Evolutionary conservation across 1,139 yeast species (phyloP).

Genomic region (Trichomonascaceae sp.): DNA sequence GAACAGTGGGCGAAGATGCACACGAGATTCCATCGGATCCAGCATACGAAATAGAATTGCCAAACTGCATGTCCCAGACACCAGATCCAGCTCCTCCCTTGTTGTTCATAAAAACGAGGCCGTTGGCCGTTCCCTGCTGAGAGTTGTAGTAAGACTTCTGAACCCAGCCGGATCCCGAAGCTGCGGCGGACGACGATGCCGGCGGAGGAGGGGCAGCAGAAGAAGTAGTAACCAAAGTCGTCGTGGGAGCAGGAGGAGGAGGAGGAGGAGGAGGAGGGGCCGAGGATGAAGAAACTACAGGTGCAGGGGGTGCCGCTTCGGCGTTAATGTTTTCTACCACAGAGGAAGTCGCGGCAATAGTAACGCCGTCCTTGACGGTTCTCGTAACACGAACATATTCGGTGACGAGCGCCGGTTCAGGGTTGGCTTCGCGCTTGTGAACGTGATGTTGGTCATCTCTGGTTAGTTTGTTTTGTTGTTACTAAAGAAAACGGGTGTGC

Average conservation of each 20-base stretch:
- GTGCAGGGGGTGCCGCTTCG: slow-evolving; percentile 11
- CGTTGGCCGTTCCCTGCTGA: slow-evolving; percentile 40
- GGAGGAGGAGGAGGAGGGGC: slow-evolving; percentile 13
- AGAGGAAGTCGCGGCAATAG: slow-evolving; percentile 27
- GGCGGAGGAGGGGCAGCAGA: slow-evolving; percentile 13
- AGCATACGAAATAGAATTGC: slow-evolving; percentile 75
- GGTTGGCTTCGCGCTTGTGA: slow-evolving; percentile 37
- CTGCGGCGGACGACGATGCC: slow-evolving; percentile 12
- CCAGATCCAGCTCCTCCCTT: slow-evolving; percentile 71
- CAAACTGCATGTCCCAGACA: slow-evolving; percentile 71
- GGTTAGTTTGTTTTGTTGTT: not conserved
- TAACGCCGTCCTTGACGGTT: slow-evolving; percentile 52
- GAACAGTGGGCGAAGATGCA: slow-evolving; percentile 48
- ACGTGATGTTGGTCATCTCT: slow-evolving; percentile 40
- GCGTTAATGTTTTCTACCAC: slow-evolving; percentile 11
- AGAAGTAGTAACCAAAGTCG: slow-evolving; percentile 14
- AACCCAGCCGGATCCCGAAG: slow-evolving; percentile 43
- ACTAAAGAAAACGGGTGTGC: too few species aligned
- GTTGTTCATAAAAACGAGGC: slow-evolving; percentile 72
- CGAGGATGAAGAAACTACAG: slow-evolving; percentile 12
- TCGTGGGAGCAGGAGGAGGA: slow-evolving; percentile 11
- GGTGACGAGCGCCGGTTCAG: slow-evolving; percentile 23
- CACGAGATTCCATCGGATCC: slow-evolving; percentile 57
- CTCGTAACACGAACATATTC: slow-evolving; percentile 49
- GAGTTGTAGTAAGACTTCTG: slow-evolving; percentile 64